phyloP scores from a whole-genome alignment of 768 basidiomycete genomes.

The Rhodotorula graminis region DNA sequence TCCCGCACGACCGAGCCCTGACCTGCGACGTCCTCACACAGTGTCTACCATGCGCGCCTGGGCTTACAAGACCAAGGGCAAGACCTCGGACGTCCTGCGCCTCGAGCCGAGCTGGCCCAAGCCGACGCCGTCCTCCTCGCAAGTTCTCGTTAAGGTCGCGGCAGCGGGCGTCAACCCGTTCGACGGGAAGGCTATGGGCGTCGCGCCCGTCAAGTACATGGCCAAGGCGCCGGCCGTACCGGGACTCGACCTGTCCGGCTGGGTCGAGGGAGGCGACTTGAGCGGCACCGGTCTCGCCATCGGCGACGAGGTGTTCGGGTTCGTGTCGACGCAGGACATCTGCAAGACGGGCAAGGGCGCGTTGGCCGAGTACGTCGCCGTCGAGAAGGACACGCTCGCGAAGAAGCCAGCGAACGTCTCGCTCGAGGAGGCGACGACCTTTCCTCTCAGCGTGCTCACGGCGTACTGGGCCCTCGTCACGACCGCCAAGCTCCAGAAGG shows the following conservation, averaged over 20 bases:
- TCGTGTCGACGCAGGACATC: conserved; percentile 48
- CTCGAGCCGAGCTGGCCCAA: conserved; percentile 45
- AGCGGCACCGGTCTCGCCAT: conserved; percentile 55
- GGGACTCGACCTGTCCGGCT: conserved; percentile 63
- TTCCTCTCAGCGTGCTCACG: conserved; percentile 58
- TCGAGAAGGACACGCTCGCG: conserved; percentile 51
- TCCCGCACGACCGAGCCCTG: too few relatives aligned
- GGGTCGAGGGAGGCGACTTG: conserved; percentile 53
- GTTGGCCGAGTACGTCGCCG: conserved; percentile 57
- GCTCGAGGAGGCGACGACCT: conserved; percentile 59
- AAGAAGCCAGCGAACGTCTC: conserved; percentile 55
- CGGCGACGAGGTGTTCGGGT: conserved; percentile 66
- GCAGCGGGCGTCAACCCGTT: conserved; percentile 61
- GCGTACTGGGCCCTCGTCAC: conserved; percentile 56
- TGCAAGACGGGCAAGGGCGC: conserved; percentile 54
- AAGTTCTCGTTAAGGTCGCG: conserved; percentile 54
- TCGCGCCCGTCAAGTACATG: conserved; percentile 53
- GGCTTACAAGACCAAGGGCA: conserved; percentile 41
- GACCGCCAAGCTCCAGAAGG: conserved; percentile 33
- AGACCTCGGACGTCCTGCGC: conserved; percentile 45
- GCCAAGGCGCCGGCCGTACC: conserved; percentile 55
- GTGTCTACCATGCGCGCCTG: conserved; percentile 33
- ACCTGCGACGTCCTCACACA: too few relatives aligned
- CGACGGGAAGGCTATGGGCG: conserved; percentile 59
- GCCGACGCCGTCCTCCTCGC: conserved; percentile 45